Percentiles rank a stretch among this genome's conserved stretches.
Conservation (phyloP, 2,329 filamentous ascomycete genomes). For the Lecanicillium sp. region DNA sequence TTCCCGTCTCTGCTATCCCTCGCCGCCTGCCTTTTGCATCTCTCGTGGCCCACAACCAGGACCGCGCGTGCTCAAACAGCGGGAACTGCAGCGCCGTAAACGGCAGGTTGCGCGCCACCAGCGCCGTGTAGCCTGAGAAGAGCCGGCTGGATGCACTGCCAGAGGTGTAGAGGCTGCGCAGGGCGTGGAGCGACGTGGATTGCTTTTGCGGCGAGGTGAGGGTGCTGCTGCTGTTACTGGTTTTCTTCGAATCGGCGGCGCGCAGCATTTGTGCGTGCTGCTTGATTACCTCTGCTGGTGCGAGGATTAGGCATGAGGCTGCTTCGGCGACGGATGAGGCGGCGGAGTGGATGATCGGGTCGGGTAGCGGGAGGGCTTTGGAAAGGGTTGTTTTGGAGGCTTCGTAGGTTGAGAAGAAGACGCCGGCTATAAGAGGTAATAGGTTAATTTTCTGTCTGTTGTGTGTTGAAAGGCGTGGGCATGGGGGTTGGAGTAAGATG, state of each 20-base stretch:
- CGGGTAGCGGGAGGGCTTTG: conserved; percentile 47
- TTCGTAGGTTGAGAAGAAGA: conserved; percentile 90
- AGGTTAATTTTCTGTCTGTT: background rate
- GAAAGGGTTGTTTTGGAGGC: conserved; percentile 59
- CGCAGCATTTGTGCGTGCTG: conserved; percentile 84
- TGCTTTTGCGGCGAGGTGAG: background rate
- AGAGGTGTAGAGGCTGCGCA: conserved; percentile 44
- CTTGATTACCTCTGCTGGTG: conserved; percentile 85
- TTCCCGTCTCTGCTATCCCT: conserved; percentile 55
- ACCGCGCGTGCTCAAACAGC: conserved; percentile 67
- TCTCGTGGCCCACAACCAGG: conserved; percentile 35
- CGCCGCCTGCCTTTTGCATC: conserved; percentile 16
- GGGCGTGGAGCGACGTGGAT: conserved; percentile 41
- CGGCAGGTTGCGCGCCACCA: conserved; percentile 75
- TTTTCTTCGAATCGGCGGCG: conserved; percentile 14
- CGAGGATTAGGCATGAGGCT: conserved; percentile 78
- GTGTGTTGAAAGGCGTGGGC: background rate
- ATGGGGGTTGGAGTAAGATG: background rate
- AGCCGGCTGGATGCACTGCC: conserved; percentile 50
- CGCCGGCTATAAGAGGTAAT: conserved; percentile 49
- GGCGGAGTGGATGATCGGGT: conserved; percentile 61
- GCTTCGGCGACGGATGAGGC: conserved; percentile 74
- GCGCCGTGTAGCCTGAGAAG: conserved; percentile 67
- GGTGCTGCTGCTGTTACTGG: background rate
- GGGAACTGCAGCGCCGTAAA: conserved; percentile 88